Conservation (phyloP, 108 stramenopile species). For the Skeletonema tropicum region DNA sequence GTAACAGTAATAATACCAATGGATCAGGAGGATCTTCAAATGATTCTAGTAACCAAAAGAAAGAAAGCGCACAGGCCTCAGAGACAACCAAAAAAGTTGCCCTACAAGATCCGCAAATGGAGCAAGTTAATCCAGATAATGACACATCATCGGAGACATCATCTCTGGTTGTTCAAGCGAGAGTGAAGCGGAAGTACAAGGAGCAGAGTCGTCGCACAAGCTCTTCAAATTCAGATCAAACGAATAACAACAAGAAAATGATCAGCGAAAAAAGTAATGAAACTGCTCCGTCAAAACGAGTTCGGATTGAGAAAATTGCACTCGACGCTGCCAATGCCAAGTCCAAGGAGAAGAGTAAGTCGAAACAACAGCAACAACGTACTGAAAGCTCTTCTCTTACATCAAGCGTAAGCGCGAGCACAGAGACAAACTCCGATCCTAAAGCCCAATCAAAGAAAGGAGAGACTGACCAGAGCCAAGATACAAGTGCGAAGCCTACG, state of each 20-base stretch:
- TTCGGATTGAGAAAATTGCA: slow-evolving; percentile 19
- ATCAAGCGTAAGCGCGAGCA: slow-evolving; percentile 22
- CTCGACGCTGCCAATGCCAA: slow-evolving; percentile 20
- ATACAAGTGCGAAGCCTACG: neutral
- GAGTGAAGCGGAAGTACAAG: slow-evolving; percentile 61
- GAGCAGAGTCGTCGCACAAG: slow-evolving; percentile 4
- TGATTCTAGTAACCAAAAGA: slow-evolving; percentile 4
- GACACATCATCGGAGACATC: slow-evolving; percentile 55
- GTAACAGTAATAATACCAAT: slow-evolving; percentile 20
- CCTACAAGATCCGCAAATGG: neutral
- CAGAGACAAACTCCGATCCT: neutral
- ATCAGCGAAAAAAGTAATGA: neutral
- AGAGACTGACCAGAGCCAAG: neutral
- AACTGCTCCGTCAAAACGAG: slow-evolving; percentile 10
- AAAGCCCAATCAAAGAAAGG: neutral
- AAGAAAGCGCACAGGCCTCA: slow-evolving; percentile 6
- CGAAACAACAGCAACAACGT: neutral
- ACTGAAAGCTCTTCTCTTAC: slow-evolving; percentile 19
- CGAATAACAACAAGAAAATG: neutral
- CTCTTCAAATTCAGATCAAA: slow-evolving; percentile 13
- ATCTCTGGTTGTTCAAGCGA: slow-evolving; percentile 68
- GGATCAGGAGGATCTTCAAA: slow-evolving; percentile 13
- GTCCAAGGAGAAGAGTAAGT: neutral
- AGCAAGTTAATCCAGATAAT: slow-evolving; percentile 20
- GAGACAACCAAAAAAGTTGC: neutral